A percentile compares a stretch with the other conserved stretches of the same genome.
phyloP scores from a whole-genome alignment of 2,329 filamentous ascomycete species.

The Sporothrix pseudoabietina region DNA sequence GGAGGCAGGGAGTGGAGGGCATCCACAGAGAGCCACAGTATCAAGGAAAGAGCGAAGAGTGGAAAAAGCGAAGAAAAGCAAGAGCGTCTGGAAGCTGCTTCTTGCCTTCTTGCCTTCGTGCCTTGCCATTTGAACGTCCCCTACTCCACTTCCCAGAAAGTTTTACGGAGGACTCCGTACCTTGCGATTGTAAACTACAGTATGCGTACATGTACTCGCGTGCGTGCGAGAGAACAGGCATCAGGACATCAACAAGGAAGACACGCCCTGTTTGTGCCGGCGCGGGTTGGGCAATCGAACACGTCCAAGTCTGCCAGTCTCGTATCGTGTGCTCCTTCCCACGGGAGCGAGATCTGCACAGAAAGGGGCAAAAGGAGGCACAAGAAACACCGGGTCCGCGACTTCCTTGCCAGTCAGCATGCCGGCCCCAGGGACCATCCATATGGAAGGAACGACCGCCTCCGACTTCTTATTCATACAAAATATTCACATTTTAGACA shows the following conservation, averaged over 20 bases:
- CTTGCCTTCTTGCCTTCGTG: neutral
- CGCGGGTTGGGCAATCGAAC: neutral
- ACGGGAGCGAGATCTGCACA: neutral
- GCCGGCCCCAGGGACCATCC: slow-evolving; percentile 1
- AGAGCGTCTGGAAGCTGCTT: slow-evolving; percentile 6
- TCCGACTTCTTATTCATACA: neutral
- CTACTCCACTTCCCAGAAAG: slow-evolving; percentile 18
- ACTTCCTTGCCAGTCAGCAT: neutral
- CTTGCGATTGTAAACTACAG: neutral
- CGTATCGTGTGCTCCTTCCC: slow-evolving; percentile 1
- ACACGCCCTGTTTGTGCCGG: neutral
- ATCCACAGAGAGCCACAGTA: neutral
- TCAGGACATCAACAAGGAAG: no score
- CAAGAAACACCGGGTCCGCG: neutral
- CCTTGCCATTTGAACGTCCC: neutral
- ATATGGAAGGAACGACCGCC: neutral
- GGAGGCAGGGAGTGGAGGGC: slow-evolving; percentile 20
- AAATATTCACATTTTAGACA: neutral
- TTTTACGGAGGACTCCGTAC: slow-evolving; percentile 21
- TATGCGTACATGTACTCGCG: neutral
- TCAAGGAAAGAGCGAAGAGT: neutral
- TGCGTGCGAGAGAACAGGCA: neutral
- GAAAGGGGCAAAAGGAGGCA: slow-evolving; percentile 11
- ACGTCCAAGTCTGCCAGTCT: neutral
- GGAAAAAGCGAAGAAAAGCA: neutral